Base-by-base conservation (phyloP, 352 stramenopile genomes). In the Thalassiosira livingstoniorum region DNA sequence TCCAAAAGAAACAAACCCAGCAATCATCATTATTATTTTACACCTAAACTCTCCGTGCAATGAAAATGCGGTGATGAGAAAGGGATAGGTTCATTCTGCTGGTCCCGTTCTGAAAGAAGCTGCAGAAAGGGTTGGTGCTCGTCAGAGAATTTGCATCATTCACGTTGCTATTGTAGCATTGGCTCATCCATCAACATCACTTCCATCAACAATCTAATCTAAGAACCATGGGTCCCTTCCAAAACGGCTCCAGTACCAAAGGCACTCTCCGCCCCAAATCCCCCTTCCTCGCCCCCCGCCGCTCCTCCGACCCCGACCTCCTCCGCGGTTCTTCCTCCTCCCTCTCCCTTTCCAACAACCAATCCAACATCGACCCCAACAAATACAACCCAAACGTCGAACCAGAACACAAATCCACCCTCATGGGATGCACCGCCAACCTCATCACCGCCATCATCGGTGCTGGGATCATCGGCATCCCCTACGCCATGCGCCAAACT, bases 381-480 rank as follows among this genome's bases (percentile, higher is more conserved):
- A 58, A 77, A 11, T 53, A 68, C 39, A 45, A 29, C 15, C 27
- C 29, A 1, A 29, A n/a, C 1, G 73, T 80, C 3, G 82, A 85
- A 53, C 65, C 82, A 29, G 87, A 92, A 76, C 66, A 86, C 43
- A 94, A 93, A 72, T 91, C 87, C 0, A 83, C 62, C 21, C 61
- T 92, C 0, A 29, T 91, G 32, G 91, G 90, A 62, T 91, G 87
- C 47, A 76, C 82, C 7, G 74, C 87, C 7, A 96, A 96, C 79
- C 61, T 96, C 10, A 89, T 94, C 31, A 95, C 93, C 80, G 82
- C 85, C 3, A 95, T 96, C 73, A 87, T 95, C 2, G 93, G 93
- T 31, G 80, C 81, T 32, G 92, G 93, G 21, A 95, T 96, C 58
- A 90, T 96, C 4, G 91, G 90, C 31, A 86, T 96, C 15, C 93